These are phyloP conservation scores for Pisolithus sp. DNA, from an alignment of 768 basidiomycete genomes.

Conservation along the genomic window DNA sequence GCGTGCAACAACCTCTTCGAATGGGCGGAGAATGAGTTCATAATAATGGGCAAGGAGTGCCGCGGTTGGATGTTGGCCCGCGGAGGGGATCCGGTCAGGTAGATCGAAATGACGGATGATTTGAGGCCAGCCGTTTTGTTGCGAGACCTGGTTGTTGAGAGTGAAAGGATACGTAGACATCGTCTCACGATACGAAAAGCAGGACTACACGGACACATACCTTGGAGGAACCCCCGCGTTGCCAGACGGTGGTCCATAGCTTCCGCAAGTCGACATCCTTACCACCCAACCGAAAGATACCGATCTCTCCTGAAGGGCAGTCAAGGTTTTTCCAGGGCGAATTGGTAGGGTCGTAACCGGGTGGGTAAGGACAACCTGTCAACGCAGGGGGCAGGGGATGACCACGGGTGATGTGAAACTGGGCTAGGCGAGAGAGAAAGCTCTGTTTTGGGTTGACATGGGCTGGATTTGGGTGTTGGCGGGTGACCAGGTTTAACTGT, in stretches of 20 bases:
- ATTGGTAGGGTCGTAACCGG: constrained; percentile 54
- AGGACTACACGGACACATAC: constrained; percentile 36
- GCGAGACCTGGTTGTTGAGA: constrained; percentile 34
- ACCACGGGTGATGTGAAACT: constrained; percentile 48
- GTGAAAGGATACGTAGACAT: constrained; percentile 6
- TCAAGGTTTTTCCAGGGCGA: constrained; percentile 67
- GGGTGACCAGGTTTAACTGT: constrained; percentile 31
- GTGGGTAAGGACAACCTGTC: constrained; percentile 51
- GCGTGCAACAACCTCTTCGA: constrained; percentile 65
- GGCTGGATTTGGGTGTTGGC: constrained; percentile 31
- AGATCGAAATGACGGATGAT: constrained; percentile 54
- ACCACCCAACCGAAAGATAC: constrained; percentile 62
- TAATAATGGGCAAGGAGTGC: constrained; percentile 53
- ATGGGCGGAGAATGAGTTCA: constrained; percentile 54
- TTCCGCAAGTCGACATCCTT: constrained; percentile 74
- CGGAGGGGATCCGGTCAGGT: constrained; percentile 45
- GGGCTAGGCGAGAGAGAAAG: constrained; percentile 58
- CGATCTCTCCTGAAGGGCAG: constrained; percentile 47
- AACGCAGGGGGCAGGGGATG: constrained; percentile 72
- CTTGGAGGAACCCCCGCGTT: constrained; percentile 53
- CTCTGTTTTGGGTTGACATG: constrained; percentile 50
- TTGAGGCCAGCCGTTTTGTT: constrained; percentile 50
- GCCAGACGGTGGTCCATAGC: constrained; percentile 57
- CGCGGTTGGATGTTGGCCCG: constrained; percentile 45
- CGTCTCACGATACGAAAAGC: constrained; percentile 5